These are phyloP conservation scores for Hexamita inflata DNA, from an alignment of 208 protist genomes.

Conservation along the genomic window DNA sequence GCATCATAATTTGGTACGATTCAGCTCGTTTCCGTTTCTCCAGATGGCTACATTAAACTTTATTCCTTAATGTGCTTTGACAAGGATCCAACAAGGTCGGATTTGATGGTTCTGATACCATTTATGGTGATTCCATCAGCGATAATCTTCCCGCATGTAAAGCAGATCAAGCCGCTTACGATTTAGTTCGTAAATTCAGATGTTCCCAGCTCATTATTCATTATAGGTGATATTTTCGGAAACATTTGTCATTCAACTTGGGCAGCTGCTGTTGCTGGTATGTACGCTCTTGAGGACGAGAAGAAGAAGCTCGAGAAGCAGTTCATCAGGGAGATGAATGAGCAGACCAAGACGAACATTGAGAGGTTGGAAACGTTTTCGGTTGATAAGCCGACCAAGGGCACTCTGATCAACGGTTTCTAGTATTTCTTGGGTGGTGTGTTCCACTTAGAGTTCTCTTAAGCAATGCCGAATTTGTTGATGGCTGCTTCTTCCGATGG, in stretches of 20 bases:
- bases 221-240: slow-evolving; percentile 19
- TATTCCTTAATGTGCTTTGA: slow-evolving; percentile 12
- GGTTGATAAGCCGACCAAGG: slow-evolving; percentile 20
- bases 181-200: neutral
- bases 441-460: slow-evolving; percentile 4
- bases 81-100: slow-evolving; percentile 6
- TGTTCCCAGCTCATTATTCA: neutral
- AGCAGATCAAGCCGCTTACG: neutral
- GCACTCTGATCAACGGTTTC: neutral
- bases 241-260: slow-evolving; percentile 5
- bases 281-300: slow-evolving; percentile 1
- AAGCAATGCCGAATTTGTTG: neutral
- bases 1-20: neutral
- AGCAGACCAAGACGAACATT: too few relatives aligned
- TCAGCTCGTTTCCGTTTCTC: slow-evolving; percentile 15
- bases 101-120: slow-evolving; percentile 11
- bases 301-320: neutral
- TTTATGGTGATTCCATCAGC: neutral
- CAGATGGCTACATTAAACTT: slow-evolving; percentile 13
- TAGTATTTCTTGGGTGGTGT: slow-evolving; percentile 1
- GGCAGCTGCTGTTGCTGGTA: slow-evolving; percentile 13
- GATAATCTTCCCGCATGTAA: neutral
- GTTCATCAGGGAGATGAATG: neutral
- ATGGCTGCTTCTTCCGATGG: slow-evolving; percentile 1
- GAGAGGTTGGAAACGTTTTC: too few relatives aligned